Percentiles rank a stretch among this genome's conserved stretches.
Evolutionary conservation across 2,329 filamentous ascomycete genomes (phyloP).

Genomic region (Teratosphaeria zuluensis): DNA sequence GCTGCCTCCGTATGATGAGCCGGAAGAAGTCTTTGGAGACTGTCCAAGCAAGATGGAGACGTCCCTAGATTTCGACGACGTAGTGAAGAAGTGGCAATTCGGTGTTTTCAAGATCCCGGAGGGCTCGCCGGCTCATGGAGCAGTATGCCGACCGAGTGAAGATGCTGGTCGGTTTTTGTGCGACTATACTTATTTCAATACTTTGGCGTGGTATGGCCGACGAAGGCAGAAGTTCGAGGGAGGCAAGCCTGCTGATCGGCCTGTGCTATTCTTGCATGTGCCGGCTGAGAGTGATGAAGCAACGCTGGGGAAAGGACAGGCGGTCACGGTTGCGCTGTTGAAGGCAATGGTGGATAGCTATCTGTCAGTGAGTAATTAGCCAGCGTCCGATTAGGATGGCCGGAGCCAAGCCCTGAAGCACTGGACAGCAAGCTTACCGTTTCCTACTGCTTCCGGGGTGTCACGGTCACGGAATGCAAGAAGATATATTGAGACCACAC

Average conservation of each 20-base stretch:
- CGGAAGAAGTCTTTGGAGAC: slow-evolving; percentile 15
- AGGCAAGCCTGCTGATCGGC: slow-evolving; percentile 14
- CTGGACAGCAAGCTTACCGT: neutral
- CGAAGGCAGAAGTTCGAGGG: slow-evolving; percentile 12
- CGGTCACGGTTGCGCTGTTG: slow-evolving; percentile 22
- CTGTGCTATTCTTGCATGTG: slow-evolving; percentile 35
- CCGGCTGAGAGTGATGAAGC: slow-evolving; percentile 27
- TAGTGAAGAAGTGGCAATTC: slow-evolving; percentile 20
- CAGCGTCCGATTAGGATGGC: neutral
- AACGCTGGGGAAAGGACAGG: slow-evolving; percentile 24
- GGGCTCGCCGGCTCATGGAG: slow-evolving; percentile 15
- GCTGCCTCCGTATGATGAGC: slow-evolving; percentile 18
- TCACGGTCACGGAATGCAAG: no score
- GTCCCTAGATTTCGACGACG: slow-evolving; percentile 21
- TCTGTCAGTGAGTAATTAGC: slow-evolving; percentile 1
- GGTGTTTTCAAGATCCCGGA: slow-evolving; percentile 15
- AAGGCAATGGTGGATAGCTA: slow-evolving; percentile 27
- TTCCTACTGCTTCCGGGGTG: no score
- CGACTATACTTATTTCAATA: slow-evolving; percentile 36
- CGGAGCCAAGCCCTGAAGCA: neutral
- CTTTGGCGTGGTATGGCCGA: slow-evolving; percentile 26
- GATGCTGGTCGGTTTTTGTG: slow-evolving; percentile 36
- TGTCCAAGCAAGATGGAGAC: slow-evolving; percentile 21
- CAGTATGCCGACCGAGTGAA: slow-evolving; percentile 27
- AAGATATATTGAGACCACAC: no score